Base-by-base conservation (phyloP, 2,329 filamentous ascomycete species). In the Cryphonectria parasitica region DNA sequence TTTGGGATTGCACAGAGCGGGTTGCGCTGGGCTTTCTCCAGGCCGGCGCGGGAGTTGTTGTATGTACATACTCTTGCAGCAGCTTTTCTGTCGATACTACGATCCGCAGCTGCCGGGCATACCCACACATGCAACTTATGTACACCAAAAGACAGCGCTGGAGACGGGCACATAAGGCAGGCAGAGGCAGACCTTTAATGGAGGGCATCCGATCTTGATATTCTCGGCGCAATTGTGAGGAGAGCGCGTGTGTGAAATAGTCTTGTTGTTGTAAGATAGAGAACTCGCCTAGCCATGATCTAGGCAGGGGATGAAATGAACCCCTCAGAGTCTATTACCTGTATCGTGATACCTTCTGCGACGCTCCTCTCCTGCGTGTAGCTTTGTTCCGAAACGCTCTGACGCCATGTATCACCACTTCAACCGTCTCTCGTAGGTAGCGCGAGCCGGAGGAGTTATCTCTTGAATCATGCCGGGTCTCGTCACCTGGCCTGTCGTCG, bases 351-450 rank as follows among this genome's bases (percentile, higher is more conserved):
- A 31, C 28, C 15, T 34, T 58, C 45, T 19, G 28, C 8, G 54
- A 58, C 28, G 54, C 54, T 58, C 54, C 54, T 31, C 54, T 5
- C 4, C 28, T 31, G 54, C 54, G 34, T 61, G 15, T 43, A 39
- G 34, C 7, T 31, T 61, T 19, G 31, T 61, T 39, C 58, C 31
- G 22, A 22, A 68, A 70, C 66, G 66, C 69, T 66, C 49, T 61
- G 66, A 70, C 66, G 61, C 69, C 69, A 34, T 70, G 39, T 31
- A 58, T 17, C 63, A 36, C 45, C 45, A 49, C 1, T 49, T 22
- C 43, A 22, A n/a, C 49, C n/a, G 58, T 39, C 58, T 25, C 19
- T 39, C 34, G 22, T 39, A 8, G 31, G 8, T 7, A 5, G 58
- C 10, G 58, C 34, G 34, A 22, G 17, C 58, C 19, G 6, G 31